Evolutionary conservation across 768 basidiomycete species (phyloP).

Genomic region (Calocera cornea): DNA sequence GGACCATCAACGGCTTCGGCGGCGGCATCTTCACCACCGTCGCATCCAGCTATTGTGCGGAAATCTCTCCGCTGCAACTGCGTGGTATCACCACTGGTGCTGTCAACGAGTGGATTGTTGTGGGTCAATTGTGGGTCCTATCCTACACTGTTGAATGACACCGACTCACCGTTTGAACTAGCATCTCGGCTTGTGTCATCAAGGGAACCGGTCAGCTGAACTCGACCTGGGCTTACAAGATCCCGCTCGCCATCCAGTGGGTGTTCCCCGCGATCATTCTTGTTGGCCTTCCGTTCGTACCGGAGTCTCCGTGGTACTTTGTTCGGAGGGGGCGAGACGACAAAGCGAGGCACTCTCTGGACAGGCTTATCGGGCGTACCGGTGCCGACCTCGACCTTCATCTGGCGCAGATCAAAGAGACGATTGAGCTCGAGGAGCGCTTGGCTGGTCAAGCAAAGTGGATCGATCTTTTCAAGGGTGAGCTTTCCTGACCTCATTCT

Average conservation of each 20-base stretch:
- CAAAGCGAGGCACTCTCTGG: conserved; percentile 19
- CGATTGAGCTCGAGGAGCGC: neutral
- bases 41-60: conserved; percentile 1
- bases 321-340: conserved; percentile 20
- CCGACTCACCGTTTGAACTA: neutral
- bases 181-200: neutral
- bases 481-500: neutral
- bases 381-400: neutral
- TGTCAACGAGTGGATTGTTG: neutral
- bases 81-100: neutral
- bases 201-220: neutral
- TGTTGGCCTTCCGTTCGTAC: conserved; percentile 18
- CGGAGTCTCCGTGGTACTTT: conserved; percentile 21
- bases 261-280: conserved; percentile 22
- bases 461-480: conserved; percentile 1
- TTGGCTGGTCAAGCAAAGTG: neutral
- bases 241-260: conserved; percentile 8
- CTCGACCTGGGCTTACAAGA: conserved; percentile 9
- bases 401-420: conserved; percentile 1
- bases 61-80: neutral
- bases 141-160: neutral
- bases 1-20: neutral
- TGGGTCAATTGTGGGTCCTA: neutral
- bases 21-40: conserved; percentile 1
- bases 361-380: conserved; percentile 10